Percentiles rank a stretch among this genome's conserved stretches.
These are phyloP conservation scores for Dothistroma septosporum DNA, from an alignment of 2,329 filamentous ascomycete species.

Conservation along the genomic window DNA sequence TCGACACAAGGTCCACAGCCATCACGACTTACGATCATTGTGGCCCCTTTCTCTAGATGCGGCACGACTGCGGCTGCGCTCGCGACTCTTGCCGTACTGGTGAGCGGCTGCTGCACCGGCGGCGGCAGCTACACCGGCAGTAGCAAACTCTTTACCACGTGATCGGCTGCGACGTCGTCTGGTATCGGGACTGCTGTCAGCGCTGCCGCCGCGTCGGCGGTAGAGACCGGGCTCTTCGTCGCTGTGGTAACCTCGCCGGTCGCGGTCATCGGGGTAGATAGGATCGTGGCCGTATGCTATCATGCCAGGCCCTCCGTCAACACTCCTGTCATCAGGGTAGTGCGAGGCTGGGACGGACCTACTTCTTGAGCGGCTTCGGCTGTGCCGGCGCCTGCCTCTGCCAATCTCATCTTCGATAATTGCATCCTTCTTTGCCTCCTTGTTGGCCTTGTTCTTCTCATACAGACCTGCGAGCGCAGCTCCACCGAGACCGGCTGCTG, in stretches of 20 bases:
- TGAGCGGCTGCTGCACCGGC: constrained; percentile 55
- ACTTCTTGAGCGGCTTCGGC: constrained; percentile 40
- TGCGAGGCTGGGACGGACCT: constrained; percentile 42
- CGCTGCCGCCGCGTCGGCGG: constrained; percentile 41
- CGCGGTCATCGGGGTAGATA: constrained; percentile 51
- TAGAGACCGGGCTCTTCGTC: constrained; percentile 42
- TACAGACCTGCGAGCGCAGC: constrained; percentile 60
- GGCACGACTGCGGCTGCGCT: constrained; percentile 51
- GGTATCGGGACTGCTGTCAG: constrained; percentile 40
- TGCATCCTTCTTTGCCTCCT: constrained; percentile 48
- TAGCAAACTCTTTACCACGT: constrained; percentile 50
- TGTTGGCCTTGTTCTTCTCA: constrained; percentile 59
- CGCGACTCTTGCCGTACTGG: constrained; percentile 54
- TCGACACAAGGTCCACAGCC: background rate
- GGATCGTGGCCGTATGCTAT: constrained; percentile 63
- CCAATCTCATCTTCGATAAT: constrained; percentile 36
- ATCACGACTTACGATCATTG: constrained; percentile 15
- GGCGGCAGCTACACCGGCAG: constrained; percentile 55
- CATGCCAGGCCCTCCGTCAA: constrained; percentile 49
- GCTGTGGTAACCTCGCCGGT: constrained; percentile 38
- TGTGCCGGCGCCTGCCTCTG: constrained; percentile 25
- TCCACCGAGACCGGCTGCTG: constrained; percentile 57
- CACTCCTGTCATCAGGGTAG: constrained; percentile 34
- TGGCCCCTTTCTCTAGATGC: constrained; percentile 6
- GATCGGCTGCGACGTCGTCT: constrained; percentile 37